Conservation (phyloP, 345 rosid genomes). For the rapeseed (Brassica napus) region DNA sequence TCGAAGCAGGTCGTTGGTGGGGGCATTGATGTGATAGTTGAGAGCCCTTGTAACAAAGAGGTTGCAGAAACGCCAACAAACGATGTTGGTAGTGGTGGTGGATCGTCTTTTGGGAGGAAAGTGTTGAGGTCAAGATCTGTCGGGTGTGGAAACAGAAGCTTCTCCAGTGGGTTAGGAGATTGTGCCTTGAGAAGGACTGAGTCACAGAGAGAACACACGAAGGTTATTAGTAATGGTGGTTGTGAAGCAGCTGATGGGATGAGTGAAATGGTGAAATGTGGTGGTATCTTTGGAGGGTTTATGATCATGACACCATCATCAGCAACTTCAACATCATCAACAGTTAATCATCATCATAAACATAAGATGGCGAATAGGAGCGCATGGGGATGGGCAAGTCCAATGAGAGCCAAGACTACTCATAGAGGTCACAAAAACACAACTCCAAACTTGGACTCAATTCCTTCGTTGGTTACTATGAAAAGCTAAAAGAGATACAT, state of each 20-base stretch:
- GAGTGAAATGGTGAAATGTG: slow-evolving; percentile 83
- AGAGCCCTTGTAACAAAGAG: slow-evolving; percentile 20
- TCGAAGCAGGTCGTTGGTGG: slow-evolving; percentile 10
- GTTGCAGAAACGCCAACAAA: slow-evolving; percentile 23
- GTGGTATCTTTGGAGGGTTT: slow-evolving; percentile 97
- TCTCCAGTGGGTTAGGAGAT: slow-evolving; percentile 96
- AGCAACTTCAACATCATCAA: slow-evolving; percentile 31
- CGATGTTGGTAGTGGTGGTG: slow-evolving; percentile 31
- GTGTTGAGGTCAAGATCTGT: slow-evolving; percentile 98
- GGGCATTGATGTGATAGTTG: slow-evolving; percentile 34
- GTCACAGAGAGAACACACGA: slow-evolving; percentile 74
- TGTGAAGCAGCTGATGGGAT: slow-evolving; percentile 33
- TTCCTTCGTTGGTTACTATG: slow-evolving; percentile 76
- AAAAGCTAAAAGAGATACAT: slow-evolving; percentile 40
- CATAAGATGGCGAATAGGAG: slow-evolving; percentile 45
- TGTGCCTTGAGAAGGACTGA: slow-evolving; percentile 94
- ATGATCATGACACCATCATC: slow-evolving; percentile 63
- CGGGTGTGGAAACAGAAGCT: slow-evolving; percentile 98
- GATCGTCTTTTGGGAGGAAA: slow-evolving; percentile 77
- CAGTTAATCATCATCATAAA: slow-evolving; percentile 36
- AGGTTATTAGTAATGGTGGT: slow-evolving; percentile 31
- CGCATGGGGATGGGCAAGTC: slow-evolving; percentile 91
- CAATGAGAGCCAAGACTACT: slow-evolving; percentile 75
- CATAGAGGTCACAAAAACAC: slow-evolving; percentile 40
- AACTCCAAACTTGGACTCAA: slow-evolving; percentile 53